These are phyloP conservation scores for Dothistroma septosporum DNA, from an alignment of 2,329 filamentous ascomycete genomes.

Conservation along the genomic window DNA sequence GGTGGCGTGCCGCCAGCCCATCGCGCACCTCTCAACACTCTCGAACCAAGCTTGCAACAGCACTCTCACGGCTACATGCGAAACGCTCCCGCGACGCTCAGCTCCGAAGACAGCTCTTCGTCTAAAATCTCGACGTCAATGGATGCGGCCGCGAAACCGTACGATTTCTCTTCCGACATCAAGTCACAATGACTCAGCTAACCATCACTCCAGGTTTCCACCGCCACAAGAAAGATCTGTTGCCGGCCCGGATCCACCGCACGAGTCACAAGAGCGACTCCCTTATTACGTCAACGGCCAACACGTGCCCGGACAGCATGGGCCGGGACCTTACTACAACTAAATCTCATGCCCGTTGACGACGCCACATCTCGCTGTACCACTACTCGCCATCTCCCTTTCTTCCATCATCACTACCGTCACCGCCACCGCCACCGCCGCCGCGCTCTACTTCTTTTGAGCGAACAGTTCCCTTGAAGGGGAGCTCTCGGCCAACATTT, in stretches of 20 bases:
- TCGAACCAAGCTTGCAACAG: constrained; percentile 13
- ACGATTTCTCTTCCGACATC: constrained; percentile 15
- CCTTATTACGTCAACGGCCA: constrained; percentile 1
- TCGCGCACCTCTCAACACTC: constrained; percentile 11
- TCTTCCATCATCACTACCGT: neutral
- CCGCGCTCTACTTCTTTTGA: too few relatives aligned
- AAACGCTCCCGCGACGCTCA: constrained; percentile 5
- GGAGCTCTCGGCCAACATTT: neutral
- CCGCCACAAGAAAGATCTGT: neutral
- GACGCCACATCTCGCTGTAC: too few relatives aligned
- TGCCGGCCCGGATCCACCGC: neutral
- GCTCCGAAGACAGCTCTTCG: constrained; percentile 21
- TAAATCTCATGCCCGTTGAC: neutral
- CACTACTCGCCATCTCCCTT: neutral
- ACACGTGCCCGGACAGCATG: neutral
- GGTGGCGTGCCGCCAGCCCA: neutral
- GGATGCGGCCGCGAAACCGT: constrained; percentile 13
- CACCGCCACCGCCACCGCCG: too few relatives aligned
- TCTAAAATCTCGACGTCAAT: constrained; percentile 18
- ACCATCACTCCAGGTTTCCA: neutral
- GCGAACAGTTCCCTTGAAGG: neutral
- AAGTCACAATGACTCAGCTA: neutral
- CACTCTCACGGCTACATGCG: neutral
- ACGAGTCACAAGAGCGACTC: neutral
- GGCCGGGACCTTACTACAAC: constrained; percentile 2